Evolutionary conservation across 768 basidiomycete genomes (phyloP), one percentile per base, ranked within the genome.

Genomic region (Pleurotus pulmonarius): DNA sequence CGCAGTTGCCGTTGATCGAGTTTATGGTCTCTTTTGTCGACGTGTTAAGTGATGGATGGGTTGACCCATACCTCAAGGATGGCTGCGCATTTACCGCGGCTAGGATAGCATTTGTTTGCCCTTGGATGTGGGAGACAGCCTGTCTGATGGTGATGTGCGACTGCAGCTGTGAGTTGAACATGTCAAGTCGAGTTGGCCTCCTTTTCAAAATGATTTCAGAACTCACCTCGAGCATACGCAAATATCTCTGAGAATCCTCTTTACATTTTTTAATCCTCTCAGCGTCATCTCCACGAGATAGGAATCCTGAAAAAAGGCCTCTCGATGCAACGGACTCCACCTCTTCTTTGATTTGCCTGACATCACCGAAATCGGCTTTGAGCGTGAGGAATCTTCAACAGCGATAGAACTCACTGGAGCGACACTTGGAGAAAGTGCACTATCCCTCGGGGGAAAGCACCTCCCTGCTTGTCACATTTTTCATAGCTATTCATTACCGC

Each of bases 211-310:
- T 43, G 38, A 46, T 24, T 48, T 22, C 45, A 43, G 16, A 5
- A 61, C 64, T 37, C 38, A 64, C 67, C 20, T 62, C 64, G 34
- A 69, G 67, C 25, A 64, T 55, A 47, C 64, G 63, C 41, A 67
- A 46, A 25, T 64, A 61, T 29, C 64, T 61, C 24, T 59, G 57
- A 15, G 66, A 44, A 22, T 29, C 44, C 26, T 37, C 58, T 13
- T 64, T 59, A 52, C 63, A 64, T 29, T 60, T 56, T 24, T 57
- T 53, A 16, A 69, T 60, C 38, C 58, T 61, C 37, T 25, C 34
- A 3, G 47, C 49, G 29, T 69, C 62, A 0, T 57, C 45, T 45
- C 56, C 40, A 43, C 60, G 45, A 22, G 55, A 29, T 1, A 69
- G 38, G 9, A 64, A 51, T 3, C 61, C 59, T 16, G 56, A 59